Percentiles rank a stretch among this genome's conserved stretches.
Conservation (phyloP, 2,329 filamentous ascomycete genomes). For the Diaporthe destruens region DNA sequence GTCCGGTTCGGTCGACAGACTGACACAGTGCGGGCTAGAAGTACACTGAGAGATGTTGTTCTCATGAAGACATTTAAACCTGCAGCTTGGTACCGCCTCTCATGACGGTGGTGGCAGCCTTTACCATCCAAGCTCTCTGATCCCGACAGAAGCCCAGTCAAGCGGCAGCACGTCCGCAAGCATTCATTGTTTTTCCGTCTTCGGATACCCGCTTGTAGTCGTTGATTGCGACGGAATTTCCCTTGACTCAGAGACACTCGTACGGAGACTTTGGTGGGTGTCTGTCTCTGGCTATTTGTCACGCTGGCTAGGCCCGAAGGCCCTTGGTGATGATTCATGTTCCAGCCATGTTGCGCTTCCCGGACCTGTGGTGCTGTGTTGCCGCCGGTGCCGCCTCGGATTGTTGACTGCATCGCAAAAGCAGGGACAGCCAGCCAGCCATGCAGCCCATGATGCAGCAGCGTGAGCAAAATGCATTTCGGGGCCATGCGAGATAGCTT, state of each 20-base stretch:
- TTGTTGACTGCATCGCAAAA: constrained; percentile 13
- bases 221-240: not conserved
- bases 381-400: not conserved
- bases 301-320: not conserved
- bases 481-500: constrained; percentile 23
- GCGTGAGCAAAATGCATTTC: not conserved
- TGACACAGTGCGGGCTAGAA: constrained; percentile 6
- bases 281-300: constrained; percentile 10
- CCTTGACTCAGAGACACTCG: not conserved
- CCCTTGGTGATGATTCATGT: constrained; percentile 25
- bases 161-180: not conserved
- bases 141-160: not conserved
- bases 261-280: not conserved
- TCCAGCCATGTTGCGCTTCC: not conserved
- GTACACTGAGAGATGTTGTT: not conserved
- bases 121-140: not conserved
- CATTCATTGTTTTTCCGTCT: not conserved
- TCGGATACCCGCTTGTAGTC: not conserved
- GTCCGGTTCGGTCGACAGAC: not conserved
- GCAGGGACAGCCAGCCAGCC: constrained; percentile 21
- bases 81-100: constrained; percentile 2
- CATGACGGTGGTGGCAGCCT: not conserved
- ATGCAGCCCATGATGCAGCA: constrained; percentile 5
- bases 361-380: not conserved
- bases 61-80: not conserved